These are phyloP conservation scores for Cryomyces minteri DNA, from an alignment of 495 filamentous ascomycete genomes.

Conservation along the genomic window DNA sequence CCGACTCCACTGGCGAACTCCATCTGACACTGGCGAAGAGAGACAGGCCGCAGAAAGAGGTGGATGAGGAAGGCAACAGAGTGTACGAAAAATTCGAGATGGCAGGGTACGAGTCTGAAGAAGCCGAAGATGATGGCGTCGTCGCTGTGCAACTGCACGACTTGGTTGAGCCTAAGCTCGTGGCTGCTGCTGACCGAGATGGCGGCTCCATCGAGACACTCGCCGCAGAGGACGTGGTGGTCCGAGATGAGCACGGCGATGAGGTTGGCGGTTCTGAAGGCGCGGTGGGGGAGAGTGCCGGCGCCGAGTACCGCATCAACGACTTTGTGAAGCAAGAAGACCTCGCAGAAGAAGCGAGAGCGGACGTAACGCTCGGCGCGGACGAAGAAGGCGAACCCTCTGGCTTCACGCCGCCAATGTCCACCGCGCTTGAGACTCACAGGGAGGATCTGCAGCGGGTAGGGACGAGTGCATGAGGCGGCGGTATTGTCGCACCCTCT, in stretches of 20 bases:
- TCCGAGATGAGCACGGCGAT: too few species aligned
- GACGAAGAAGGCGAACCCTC: not conserved
- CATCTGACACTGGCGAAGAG: conserved; percentile 49
- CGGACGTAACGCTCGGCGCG: not conserved
- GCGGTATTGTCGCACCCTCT: too few species aligned
- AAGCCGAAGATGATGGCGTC: conserved; percentile 32
- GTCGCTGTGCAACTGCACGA: conserved; percentile 33
- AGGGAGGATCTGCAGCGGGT: not conserved
- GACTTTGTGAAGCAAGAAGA: too few species aligned
- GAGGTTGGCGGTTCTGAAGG: too few species aligned
- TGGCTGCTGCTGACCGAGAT: conserved; percentile 17
- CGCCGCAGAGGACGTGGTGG: too few species aligned
- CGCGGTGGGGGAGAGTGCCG: too few species aligned
- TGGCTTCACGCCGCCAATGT: too few species aligned
- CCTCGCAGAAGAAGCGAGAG: too few species aligned
- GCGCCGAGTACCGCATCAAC: too few species aligned
- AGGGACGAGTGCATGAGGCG: too few species aligned
- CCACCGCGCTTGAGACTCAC: not conserved
- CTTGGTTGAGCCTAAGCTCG: conserved; percentile 42
- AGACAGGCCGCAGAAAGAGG: conserved; percentile 35
- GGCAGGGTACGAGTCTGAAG: conserved; percentile 35
- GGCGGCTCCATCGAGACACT: too few species aligned
- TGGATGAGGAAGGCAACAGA: conserved; percentile 35
- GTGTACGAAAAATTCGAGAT: conserved; percentile 49
- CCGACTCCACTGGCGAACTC: conserved; percentile 27